A percentile compares a stretch with the other conserved stretches of the same genome.
These are phyloP conservation scores for Fusarium sp. DNA, from an alignment of 2,329 filamentous ascomycete species.

Conservation along the genomic window DNA sequence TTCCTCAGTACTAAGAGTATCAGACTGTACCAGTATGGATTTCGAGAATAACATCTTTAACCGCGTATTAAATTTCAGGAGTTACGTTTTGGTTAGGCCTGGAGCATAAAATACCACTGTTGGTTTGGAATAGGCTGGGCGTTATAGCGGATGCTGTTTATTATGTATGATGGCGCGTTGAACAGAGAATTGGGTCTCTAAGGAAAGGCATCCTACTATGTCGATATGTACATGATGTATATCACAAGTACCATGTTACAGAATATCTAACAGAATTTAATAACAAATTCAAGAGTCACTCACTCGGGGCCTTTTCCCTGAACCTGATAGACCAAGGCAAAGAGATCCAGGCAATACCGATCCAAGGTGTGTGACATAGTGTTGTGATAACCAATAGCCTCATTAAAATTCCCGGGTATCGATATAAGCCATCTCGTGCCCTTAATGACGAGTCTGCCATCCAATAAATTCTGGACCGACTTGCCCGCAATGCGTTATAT, in stretches of 20 bases:
- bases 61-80: neutral
- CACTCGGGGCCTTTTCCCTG: neutral
- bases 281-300: neutral
- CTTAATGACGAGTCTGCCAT: constrained; percentile 13
- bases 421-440: constrained; percentile 31
- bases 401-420: constrained; percentile 43
- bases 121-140: neutral
- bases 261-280: neutral
- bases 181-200: neutral
- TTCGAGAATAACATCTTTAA: constrained; percentile 19
- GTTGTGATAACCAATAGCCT: constrained; percentile 7
- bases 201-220: neutral
- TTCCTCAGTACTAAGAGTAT: constrained; percentile 10
- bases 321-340: neutral
- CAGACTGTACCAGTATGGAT: constrained; percentile 37
- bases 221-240: neutral
- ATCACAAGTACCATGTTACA: too few relatives aligned
- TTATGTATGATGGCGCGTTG: neutral
- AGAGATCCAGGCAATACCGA: neutral
- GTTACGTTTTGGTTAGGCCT: neutral
- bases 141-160: constrained; percentile 2
- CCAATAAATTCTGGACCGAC: constrained; percentile 15
- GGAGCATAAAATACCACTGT: neutral
- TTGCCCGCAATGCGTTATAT: constrained; percentile 7
- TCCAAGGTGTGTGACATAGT: neutral